These are phyloP conservation scores for Cyberlindnera euphorbiae DNA, from an alignment of 805 yeast species.

Conservation along the genomic window DNA sequence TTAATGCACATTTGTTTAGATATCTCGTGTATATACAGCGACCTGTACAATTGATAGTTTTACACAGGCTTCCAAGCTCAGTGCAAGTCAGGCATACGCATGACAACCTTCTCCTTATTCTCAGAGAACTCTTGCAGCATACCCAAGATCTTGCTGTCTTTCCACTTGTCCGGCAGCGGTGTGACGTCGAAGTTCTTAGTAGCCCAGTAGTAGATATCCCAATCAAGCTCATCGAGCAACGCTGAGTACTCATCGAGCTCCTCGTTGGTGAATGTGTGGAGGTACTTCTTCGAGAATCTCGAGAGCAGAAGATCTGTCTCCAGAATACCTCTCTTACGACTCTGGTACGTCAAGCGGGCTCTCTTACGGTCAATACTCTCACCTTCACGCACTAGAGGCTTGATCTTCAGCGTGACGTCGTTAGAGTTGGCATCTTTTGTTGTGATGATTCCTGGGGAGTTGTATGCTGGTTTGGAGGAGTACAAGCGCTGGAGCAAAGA, in stretches of 20 bases:
- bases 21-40: no score
- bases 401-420: conserved; percentile 39
- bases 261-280: conserved; percentile 50
- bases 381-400: conserved; percentile 72
- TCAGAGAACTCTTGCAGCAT: conserved; percentile 68
- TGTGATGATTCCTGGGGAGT: conserved; percentile 24
- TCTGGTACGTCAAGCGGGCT: conserved; percentile 87
- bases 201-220: conserved; percentile 99
- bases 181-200: conserved; percentile 76
- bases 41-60: no score
- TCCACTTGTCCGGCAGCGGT: conserved; percentile 87
- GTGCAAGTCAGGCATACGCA: conserved; percentile 78
- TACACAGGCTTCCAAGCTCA: no score
- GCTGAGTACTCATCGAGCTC: conserved; percentile 83
- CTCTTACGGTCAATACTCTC: conserved; percentile 72
- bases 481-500: conserved; percentile 5
- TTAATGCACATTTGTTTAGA: no score
- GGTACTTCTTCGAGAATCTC: conserved; percentile 75
- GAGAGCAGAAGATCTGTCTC: conserved; percentile 87
- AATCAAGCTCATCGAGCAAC: conserved; percentile 89
- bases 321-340: conserved; percentile 90
- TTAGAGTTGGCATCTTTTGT: conserved; percentile 12
- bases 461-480: conserved; percentile 12
- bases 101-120: conserved; percentile 63
- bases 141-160: conserved; percentile 55